These are phyloP conservation scores for Nemania sp. DNA, from an alignment of 2,329 filamentous ascomycete species.

Conservation along the genomic window DNA sequence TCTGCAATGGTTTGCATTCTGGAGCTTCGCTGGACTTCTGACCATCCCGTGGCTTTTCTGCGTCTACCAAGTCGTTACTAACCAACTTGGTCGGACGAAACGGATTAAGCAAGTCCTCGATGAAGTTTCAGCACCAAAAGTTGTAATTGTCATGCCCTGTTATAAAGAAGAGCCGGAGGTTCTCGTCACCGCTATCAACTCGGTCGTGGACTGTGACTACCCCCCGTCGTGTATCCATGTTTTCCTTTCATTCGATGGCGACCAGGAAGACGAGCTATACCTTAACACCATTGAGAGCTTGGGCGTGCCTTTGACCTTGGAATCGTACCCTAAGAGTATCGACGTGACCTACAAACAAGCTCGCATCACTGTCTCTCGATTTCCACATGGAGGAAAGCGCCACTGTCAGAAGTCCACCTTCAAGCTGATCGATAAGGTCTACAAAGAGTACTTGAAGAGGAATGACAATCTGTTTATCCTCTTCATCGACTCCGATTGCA, in stretches of 20 bases:
- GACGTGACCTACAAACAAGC: slow-evolving; percentile 83
- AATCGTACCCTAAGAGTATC: slow-evolving; percentile 84
- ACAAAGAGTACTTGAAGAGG: slow-evolving; percentile 79
- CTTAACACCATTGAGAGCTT: slow-evolving; percentile 83
- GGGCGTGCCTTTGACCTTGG: slow-evolving; percentile 75
- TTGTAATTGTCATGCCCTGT: slow-evolving; percentile 95
- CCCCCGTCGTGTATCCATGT: slow-evolving; percentile 90
- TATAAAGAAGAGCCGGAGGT: slow-evolving; percentile 89
- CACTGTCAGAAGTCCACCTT: slow-evolving; percentile 94
- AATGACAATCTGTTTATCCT: slow-evolving; percentile 94
- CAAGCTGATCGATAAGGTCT: slow-evolving; percentile 90
- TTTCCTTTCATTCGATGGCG: slow-evolving; percentile 93
- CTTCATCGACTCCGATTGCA: slow-evolving; percentile 97
- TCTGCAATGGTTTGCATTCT: slow-evolving; percentile 95
- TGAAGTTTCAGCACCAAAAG: slow-evolving; percentile 84
- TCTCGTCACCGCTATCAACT: slow-evolving; percentile 83
- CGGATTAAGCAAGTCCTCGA: slow-evolving; percentile 83
- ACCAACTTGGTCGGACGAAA: slow-evolving; percentile 79
- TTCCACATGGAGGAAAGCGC: slow-evolving; percentile 90
- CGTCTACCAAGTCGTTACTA: slow-evolving; percentile 86
- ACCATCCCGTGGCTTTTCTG: slow-evolving; percentile 92
- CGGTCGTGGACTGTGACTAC: slow-evolving; percentile 91
- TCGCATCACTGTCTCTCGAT: slow-evolving; percentile 87
- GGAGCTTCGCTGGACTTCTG: slow-evolving; percentile 83
- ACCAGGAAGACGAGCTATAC: slow-evolving; percentile 85